Base-by-base conservation (phyloP, 352 stramenopile species). In the Hyphochytrium catenoides region DNA sequence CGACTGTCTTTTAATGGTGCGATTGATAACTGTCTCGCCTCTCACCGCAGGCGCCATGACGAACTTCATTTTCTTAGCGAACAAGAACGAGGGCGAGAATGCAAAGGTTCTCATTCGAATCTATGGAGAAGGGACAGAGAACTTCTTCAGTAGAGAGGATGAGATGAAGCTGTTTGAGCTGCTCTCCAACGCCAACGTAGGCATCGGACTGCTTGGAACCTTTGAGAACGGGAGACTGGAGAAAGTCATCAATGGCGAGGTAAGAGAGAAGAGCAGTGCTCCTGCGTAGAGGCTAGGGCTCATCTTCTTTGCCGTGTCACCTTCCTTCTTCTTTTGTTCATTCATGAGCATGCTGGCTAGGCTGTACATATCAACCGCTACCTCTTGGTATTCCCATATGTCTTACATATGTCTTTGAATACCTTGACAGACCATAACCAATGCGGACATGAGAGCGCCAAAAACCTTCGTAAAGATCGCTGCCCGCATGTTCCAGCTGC, bases 61-160 rank as follows among this genome's bases (percentile, higher is more conserved):
- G 12, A 82, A 82, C 46, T 50, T 82, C 44, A 77, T 82, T 50
- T 77, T 82, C 42, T 52, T 56, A 8, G 62, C 75, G 23, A 66
- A 65, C 41, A 82, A 76, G 35, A 51, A 59, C 8, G 45, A 51
- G 11, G 61, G 62, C 26, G 49, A 74, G 28, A 57, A 77, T 31
- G 23, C 37, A 2, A 60, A 74, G 30, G 57, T 76, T 36, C 59
- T 83, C 23, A 52, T 83, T 35, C 68, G 68, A 31, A 58, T 83
- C 40, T 83, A 75, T 41, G 68, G 68, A 24, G 55, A 71, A 42
- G 68, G 68, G 46, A 79, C 68, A 21, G 68, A 79, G 32, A 61
- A 51, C 6, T 83, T 83, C 43, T 83, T 79, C 48, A 59, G 59
- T 31, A 61, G 68, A 33, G 44, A 36, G 15, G 68, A 83, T 30